Base-by-base conservation (phyloP, 2,329 filamentous ascomycete species). In the Diaporthe amygdali region DNA sequence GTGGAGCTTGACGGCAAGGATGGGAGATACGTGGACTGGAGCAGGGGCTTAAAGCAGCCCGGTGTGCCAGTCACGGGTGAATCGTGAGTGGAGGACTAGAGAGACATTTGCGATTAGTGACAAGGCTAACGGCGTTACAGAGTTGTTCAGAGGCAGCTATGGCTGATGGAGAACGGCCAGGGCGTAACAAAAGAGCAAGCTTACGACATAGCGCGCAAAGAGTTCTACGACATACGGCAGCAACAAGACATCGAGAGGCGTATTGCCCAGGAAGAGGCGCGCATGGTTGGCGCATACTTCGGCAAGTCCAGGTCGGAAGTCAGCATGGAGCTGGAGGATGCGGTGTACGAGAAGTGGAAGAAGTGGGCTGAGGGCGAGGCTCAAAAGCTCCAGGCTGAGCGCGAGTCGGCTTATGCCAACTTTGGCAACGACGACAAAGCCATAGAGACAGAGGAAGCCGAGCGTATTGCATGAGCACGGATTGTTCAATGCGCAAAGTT, bases 101-200 rank as follows among this genome's bases (percentile, higher is more conserved):
- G 22, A n/a, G 15, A 25, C 6, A 32, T 15, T 27, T 32, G 30
- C 41, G 17, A n/a, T 30, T 10, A 15, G 30, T 15, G n/a, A 46
- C 30, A 34, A 15, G 39, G 44, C 61, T 67, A 67, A 73, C 47
- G 10, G 10, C 22, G 41, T 20, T 37, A 71, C 78, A 98, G 96
- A 81, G 96, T 98, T 72, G 91, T 98, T 10, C 96, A 98, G 83
- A 91, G 96, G 74, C 96, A 98, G 80, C 80, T 96, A 71, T 97
- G 92, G 89, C 88, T 98, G 72, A 93, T 97, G 85, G 82, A 93
- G 68, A 90, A 90, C 74, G 77, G 86, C 10, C 82, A 81, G 8
- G 56, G 14, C 66, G 87, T 93, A 79, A 87, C 86, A 63, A 89
- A 89, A 79, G 85, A 87, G 49, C 81, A 89, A 75, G 95, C 96